These are phyloP conservation scores for Nyssa sinensis DNA, from an alignment of 148 eudicot species.

Conservation along the genomic window DNA sequence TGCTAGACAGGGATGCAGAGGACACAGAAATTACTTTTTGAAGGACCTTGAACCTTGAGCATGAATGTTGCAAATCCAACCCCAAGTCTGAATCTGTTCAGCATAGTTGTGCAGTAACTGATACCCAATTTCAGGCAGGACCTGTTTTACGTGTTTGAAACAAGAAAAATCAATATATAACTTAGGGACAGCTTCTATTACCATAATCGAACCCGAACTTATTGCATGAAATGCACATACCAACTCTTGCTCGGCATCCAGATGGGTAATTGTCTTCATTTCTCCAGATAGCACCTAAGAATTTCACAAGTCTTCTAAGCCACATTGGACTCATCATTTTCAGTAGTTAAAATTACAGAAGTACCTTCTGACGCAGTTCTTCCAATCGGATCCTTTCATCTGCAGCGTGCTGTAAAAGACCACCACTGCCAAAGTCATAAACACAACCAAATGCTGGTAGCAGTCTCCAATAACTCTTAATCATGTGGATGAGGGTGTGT, in stretches of 20 bases:
- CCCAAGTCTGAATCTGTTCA: constrained; percentile 74
- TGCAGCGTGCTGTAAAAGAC: constrained; percentile 87
- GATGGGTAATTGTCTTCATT: constrained; percentile 69
- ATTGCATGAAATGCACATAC: constrained; percentile 34
- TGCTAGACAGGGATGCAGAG: neutral
- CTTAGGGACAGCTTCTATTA: neutral
- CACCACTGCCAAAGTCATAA: constrained; percentile 10
- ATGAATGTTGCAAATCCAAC: constrained; percentile 92
- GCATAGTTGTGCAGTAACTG: constrained; percentile 80
- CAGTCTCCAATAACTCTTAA: neutral
- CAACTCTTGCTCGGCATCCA: constrained; percentile 76
- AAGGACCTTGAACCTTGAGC: constrained; percentile 58
- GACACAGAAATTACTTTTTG: constrained; percentile 53
- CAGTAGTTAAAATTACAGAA: constrained; percentile 1
- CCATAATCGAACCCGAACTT: neutral
- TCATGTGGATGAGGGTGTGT: neutral
- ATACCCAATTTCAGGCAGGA: constrained; percentile 77
- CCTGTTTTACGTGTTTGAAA: constrained; percentile 37
- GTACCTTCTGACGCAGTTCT: constrained; percentile 86
- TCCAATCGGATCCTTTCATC: constrained; percentile 96
- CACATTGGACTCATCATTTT: neutral
- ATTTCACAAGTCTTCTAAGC: constrained; percentile 18
- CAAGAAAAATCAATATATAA: neutral
- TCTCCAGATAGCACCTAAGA: constrained; percentile 78
- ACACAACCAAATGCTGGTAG: constrained; percentile 2